These are phyloP conservation scores for Dendrothele bispora DNA, from an alignment of 768 basidiomycete genomes.

Conservation along the genomic window DNA sequence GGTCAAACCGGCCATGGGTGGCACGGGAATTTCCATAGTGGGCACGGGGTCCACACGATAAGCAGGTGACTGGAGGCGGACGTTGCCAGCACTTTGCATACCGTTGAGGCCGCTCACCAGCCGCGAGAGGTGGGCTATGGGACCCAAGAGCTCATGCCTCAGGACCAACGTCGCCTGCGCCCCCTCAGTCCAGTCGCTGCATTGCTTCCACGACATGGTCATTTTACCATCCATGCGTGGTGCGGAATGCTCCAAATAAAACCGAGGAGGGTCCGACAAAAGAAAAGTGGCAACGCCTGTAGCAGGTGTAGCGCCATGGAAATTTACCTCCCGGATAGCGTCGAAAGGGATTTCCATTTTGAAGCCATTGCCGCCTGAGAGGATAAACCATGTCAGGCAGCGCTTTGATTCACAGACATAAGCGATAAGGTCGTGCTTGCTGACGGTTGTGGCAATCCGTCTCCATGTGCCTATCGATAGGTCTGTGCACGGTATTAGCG, in stretches of 20 bases:
- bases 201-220: conserved; percentile 57
- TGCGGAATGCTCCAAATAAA: conserved; percentile 58
- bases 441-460: conserved; percentile 57
- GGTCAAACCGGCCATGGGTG: conserved; percentile 32
- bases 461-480: conserved; percentile 79
- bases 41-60: conserved; percentile 31
- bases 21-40: conserved; percentile 40
- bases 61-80: conserved; percentile 35
- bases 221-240: conserved; percentile 29
- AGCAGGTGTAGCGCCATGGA: conserved; percentile 53
- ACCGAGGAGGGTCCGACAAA: conserved; percentile 67
- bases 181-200: conserved; percentile 77
- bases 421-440: conserved; percentile 68
- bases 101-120: conserved; percentile 48
- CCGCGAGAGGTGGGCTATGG: conserved; percentile 58
- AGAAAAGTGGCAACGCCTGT: conserved; percentile 60
- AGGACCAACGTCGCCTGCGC: conserved; percentile 65
- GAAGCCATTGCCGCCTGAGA: conserved; percentile 70
- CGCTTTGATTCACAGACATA: conserved; percentile 70
- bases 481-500: conserved; percentile 74
- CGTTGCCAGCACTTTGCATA: conserved; percentile 28
- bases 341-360: conserved; percentile 84
- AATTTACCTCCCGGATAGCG: conserved; percentile 56
- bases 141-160: conserved; percentile 65
- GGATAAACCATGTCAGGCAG: conserved; percentile 78